A percentile compares a stretch with the other conserved stretches of the same genome.
Evolutionary conservation across 139 green algal species (phyloP).

Genomic region (Micractinium sp.): DNA sequence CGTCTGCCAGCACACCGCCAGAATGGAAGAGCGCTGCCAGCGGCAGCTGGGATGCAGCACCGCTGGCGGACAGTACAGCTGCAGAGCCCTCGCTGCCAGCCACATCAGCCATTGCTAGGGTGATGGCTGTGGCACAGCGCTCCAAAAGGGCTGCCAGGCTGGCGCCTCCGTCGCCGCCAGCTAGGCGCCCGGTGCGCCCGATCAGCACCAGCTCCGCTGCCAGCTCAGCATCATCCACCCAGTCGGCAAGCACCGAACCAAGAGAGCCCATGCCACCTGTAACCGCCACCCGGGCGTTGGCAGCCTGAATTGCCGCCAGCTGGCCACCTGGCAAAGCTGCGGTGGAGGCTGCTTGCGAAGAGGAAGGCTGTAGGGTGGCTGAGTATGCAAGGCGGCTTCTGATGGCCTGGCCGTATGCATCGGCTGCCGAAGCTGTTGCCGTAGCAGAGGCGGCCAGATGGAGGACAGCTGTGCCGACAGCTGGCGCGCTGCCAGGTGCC

Average conservation of each 20-base stretch:
- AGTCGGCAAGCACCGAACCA: constrained; percentile 67
- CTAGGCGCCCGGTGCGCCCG: constrained; percentile 18
- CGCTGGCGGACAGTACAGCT: not conserved
- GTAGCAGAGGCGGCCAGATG: not conserved
- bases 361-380: constrained; percentile 11
- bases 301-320: not conserved
- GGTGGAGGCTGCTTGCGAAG: not conserved
- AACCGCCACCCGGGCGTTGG: constrained; percentile 46
- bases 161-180: too few species aligned
- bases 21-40: constrained; percentile 64
- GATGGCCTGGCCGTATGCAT: constrained; percentile 6
- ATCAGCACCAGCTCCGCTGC: constrained; percentile 14
- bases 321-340: not conserved
- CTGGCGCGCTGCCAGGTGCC: too few species aligned
- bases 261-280: constrained; percentile 76
- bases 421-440: not conserved
- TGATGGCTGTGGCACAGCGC: not conserved
- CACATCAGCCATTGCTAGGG: constrained; percentile 12
- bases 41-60: not conserved
- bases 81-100: not conserved
- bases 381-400: not conserved
- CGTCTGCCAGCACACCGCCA: constrained; percentile 79
- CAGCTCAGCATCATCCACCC: constrained; percentile 44
- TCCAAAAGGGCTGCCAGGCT: constrained; percentile 10
- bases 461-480: not conserved